Base-by-base conservation (phyloP, 2,329 filamentous ascomycete genomes). In the Neofusicoccum kwambonambiense region DNA sequence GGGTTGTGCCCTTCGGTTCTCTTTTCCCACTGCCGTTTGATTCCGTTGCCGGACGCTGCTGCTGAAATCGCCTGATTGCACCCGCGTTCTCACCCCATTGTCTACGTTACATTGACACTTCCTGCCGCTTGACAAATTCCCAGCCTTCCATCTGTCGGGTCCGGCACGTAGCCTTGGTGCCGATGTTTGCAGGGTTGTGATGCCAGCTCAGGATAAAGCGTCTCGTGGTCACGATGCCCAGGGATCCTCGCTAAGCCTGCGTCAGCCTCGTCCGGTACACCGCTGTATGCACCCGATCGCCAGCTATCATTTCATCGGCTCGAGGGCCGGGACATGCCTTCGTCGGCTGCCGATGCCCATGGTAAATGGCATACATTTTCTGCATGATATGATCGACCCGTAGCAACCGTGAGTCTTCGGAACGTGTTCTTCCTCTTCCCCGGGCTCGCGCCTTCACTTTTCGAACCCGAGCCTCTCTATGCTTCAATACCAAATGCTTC, bases 401-500 rank as follows among this genome's bases (percentile, higher is more conserved):
- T 31, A 31, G 27, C 5, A 31, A 31, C 27, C 27, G 27, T 31
- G 27, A 31, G 27, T 39, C 13, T 39, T 39, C 6, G 13, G 9
- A 9, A 11, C 37, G 37, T 42, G 35, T 9, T 15, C 19, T 11
- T 56, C 17, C 4, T 52, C 12, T 22, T 39, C 22, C n/a, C 34
- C 17, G 34, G 13, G 6, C 9, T 17, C 17, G 5, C 37, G n/a
- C 34, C 27, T 31, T 39, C 6, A 45, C 22, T 27, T 9, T 6
- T 22, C 19, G 19, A 17, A 41, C 34, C 15, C 5, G 11, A 9
- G 39, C 2, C 49, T 22, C 17, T 22, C 22, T 5, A n/a, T 3
- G 3, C 35, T 2, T 77, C 70, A 97, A 77, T 97, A 97, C 93
- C 93, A 97, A 67, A 97, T 97, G 73, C 92, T 96, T 75, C 93